phyloP scores from a whole-genome alignment of 208 protist species.

The Leishmania braziliensis region DNA sequence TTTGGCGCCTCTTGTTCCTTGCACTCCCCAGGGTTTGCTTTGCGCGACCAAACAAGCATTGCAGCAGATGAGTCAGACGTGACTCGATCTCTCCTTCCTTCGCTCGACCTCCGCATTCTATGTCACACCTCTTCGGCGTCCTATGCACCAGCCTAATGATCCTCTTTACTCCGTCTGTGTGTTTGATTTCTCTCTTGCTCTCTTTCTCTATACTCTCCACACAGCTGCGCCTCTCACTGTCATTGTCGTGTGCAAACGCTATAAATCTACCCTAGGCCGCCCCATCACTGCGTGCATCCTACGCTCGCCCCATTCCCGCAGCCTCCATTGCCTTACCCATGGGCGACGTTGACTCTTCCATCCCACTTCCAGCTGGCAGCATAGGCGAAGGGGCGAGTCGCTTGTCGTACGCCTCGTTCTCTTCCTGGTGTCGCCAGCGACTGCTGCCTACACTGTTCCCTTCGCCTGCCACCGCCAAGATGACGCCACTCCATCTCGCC shows the following conservation, averaged over 20 bases:
- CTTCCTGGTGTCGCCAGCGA: constrained; percentile 13
- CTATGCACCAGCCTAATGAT: neutral
- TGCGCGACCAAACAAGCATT: neutral
- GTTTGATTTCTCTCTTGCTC: neutral
- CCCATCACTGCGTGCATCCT: neutral
- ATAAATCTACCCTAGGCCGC: neutral
- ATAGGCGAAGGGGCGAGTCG: neutral
- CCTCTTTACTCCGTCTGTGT: neutral
- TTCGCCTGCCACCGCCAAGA: neutral
- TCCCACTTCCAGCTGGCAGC: neutral
- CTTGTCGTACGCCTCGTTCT: neutral
- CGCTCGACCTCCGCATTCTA: neutral
- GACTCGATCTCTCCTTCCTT: neutral
- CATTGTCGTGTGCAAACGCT: neutral
- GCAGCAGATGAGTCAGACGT: neutral
- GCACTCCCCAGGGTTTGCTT: neutral
- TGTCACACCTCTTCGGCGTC: neutral
- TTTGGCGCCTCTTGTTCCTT: neutral
- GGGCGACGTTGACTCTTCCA: neutral
- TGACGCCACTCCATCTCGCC: neutral
- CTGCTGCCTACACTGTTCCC: constrained; percentile 15
- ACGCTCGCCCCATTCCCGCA: neutral
- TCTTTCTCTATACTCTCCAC: neutral
- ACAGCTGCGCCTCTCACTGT: neutral
- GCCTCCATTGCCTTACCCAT: neutral